Conservation (phyloP, 1,284 basidiomycete species). For the Leccinum pallidistipes region DNA sequence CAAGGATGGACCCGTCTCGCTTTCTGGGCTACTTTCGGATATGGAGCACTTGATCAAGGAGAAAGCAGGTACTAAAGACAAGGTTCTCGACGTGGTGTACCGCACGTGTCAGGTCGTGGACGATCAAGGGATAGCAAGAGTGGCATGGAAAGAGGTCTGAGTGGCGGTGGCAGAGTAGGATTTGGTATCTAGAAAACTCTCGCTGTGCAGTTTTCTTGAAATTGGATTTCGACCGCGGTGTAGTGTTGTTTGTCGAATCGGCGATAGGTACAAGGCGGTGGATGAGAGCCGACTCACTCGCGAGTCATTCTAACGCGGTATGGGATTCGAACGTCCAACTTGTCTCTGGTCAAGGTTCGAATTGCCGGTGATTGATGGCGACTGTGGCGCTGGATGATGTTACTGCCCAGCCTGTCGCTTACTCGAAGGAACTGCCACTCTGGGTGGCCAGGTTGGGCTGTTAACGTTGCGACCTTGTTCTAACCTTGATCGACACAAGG, state of each 20-base stretch:
- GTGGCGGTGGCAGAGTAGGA: not conserved
- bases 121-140: slow-evolving; percentile 52
- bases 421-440: slow-evolving; percentile 21
- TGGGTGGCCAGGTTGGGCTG: slow-evolving; percentile 23
- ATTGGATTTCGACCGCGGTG: slow-evolving; percentile 4
- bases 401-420: slow-evolving; percentile 26
- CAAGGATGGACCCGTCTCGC: slow-evolving; percentile 51
- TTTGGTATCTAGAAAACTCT: not conserved
- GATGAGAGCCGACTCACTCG: not conserved
- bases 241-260: slow-evolving; percentile 8
- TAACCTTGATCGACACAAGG: slow-evolving; percentile 4
- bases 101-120: slow-evolving; percentile 61
- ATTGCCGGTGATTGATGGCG: slow-evolving; percentile 18
- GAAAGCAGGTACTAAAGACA: slow-evolving; percentile 73
- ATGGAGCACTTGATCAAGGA: slow-evolving; percentile 49
- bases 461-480: slow-evolving; percentile 35
- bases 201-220: not conserved
- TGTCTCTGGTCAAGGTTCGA: not conserved
- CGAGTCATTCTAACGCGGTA: not conserved
- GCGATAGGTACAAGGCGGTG: slow-evolving; percentile 7
- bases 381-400: slow-evolving; percentile 22
- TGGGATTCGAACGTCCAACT: slow-evolving; percentile 3
- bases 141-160: slow-evolving; percentile 60
- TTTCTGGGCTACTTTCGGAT: slow-evolving; percentile 59
- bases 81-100: slow-evolving; percentile 69